These are phyloP conservation scores for Pueraria montana DNA, from an alignment of 306 rosid species.

Conservation along the genomic window DNA sequence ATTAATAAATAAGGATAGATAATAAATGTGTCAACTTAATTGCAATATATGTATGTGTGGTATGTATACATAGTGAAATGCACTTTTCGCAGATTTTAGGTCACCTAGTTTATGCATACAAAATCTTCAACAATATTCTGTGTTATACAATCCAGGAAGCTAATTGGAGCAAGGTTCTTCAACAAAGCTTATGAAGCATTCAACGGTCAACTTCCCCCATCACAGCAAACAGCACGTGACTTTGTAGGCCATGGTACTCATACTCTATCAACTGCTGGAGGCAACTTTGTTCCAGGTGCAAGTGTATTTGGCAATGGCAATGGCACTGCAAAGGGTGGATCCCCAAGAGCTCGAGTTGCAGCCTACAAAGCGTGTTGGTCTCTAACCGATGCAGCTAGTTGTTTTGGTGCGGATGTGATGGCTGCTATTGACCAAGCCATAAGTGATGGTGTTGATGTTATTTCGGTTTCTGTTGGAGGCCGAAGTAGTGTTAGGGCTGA, in stretches of 20 bases:
- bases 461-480: constrained; percentile 63
- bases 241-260: constrained; percentile 81
- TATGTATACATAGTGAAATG: too few relatives aligned
- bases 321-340: constrained; percentile 79
- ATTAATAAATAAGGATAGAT: too few relatives aligned
- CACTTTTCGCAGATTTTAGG: too few relatives aligned
- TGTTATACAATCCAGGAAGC: constrained; percentile 64
- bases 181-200: constrained; percentile 45
- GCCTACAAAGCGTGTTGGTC: constrained; percentile 86
- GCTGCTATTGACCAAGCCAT: constrained; percentile 80
- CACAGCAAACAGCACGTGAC: constrained; percentile 60
- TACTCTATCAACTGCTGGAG: constrained; percentile 83
- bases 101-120: too few relatives aligned
- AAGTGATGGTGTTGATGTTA: constrained; percentile 72
- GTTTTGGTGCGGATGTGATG: constrained; percentile 69
- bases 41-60: too few relatives aligned
- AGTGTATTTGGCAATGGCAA: constrained; percentile 40
- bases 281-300: constrained; percentile 55
- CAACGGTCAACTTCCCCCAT: neutral
- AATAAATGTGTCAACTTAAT: too few relatives aligned
- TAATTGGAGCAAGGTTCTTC: constrained; percentile 81
- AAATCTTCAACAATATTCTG: neutral
- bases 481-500: neutral
- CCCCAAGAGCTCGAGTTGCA: constrained; percentile 78
- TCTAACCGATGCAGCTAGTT: neutral